Evolutionary conservation across 768 basidiomycete genomes (phyloP).

Genomic region (Mycena venus): DNA sequence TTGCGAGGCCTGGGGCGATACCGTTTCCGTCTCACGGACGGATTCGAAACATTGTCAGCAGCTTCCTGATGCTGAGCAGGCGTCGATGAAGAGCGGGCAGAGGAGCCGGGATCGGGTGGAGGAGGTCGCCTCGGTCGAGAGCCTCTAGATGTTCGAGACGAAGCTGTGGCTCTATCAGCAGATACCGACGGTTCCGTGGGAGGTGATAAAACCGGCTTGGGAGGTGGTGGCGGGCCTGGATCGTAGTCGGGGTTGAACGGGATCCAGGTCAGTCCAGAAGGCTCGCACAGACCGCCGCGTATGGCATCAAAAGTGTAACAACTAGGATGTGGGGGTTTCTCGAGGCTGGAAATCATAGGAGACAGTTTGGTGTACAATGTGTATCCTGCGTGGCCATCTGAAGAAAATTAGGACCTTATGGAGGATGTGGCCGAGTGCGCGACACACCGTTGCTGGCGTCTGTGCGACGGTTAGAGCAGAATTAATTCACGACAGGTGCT

Average conservation of each 20-base stretch:
- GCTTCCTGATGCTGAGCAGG: neutral
- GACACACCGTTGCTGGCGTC: constrained; percentile 33
- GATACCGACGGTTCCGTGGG: neutral
- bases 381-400: constrained; percentile 79
- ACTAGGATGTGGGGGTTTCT: constrained; percentile 48
- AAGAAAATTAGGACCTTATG: constrained; percentile 70
- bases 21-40: constrained; percentile 1
- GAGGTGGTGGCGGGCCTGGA: constrained; percentile 76
- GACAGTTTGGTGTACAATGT: constrained; percentile 62
- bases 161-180: neutral
- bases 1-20: constrained; percentile 5
- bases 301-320: constrained; percentile 74
- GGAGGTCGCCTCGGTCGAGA: constrained; percentile 6
- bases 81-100: neutral
- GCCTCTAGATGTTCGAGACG: neutral
- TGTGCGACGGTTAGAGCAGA: constrained; percentile 26
- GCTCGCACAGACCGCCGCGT: constrained; percentile 60
- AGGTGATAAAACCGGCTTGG: constrained; percentile 26
- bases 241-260: constrained; percentile 78
- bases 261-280: constrained; percentile 62
- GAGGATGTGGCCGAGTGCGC: neutral
- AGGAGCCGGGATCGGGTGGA: neutral
- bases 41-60: neutral
- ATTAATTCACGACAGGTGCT: constrained; percentile 41
- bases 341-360: constrained; percentile 53